These are phyloP conservation scores for Simplicillium sp. DNA, from an alignment of 2,329 filamentous ascomycete species.

Conservation along the genomic window DNA sequence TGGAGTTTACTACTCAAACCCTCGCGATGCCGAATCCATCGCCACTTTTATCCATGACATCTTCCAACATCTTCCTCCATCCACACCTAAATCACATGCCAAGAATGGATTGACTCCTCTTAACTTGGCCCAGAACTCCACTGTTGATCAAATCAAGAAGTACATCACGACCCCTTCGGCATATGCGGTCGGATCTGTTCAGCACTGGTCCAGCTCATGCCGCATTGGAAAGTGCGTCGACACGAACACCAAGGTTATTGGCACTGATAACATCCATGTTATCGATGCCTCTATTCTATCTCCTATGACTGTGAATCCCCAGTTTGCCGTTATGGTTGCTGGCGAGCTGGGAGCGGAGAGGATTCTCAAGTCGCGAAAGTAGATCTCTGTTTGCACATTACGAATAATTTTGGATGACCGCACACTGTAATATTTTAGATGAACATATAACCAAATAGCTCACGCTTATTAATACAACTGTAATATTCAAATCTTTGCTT, in stretches of 20 bases:
- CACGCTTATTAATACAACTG: no score
- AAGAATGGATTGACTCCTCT: constrained; percentile 30
- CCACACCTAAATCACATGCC: constrained; percentile 16
- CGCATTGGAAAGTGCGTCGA: constrained; percentile 41
- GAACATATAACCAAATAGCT: no score
- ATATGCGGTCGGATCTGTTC: constrained; percentile 39
- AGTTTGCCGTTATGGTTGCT: constrained; percentile 44
- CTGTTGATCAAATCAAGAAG: constrained; percentile 33
- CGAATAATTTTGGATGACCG: no score
- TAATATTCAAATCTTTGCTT: no score
- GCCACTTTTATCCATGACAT: constrained; percentile 39
- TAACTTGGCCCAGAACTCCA: constrained; percentile 36
- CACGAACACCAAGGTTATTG: constrained; percentile 31
- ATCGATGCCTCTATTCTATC: constrained; percentile 39
- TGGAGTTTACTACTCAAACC: constrained; percentile 36
- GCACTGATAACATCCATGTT: constrained; percentile 40
- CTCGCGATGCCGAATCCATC: constrained; percentile 36
- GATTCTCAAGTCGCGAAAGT: constrained; percentile 17
- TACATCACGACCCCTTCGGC: constrained; percentile 38
- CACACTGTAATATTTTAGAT: no score
- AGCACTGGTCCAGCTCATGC: constrained; percentile 45
- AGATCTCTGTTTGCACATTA: no score
- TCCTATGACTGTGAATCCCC: constrained; percentile 43
- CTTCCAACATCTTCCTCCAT: constrained; percentile 29
- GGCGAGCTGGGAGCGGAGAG: constrained; percentile 40